Base-by-base conservation (phyloP, 805 yeast species). In the Monosporozyma unispora region DNA sequence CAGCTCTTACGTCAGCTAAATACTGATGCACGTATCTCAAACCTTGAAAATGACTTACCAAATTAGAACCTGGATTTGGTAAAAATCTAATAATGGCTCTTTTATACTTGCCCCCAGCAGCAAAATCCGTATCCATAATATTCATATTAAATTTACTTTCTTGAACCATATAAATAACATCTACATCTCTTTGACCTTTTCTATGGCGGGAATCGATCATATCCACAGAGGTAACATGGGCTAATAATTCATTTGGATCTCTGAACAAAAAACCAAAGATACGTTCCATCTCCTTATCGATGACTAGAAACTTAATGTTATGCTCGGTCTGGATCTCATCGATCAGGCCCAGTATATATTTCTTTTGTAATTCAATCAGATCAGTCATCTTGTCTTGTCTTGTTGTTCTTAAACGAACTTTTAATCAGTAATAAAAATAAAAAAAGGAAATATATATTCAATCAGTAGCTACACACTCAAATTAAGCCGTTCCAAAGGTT, bases 131-230 rank as follows among this genome's bases (percentile, higher is more conserved):
- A 45, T 80, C 66, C 19, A 93, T 73, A 66, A 98, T 90, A 50
- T 82, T 83, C 50, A 88, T 68, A 37, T 83, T 78, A 68, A 78
- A 87, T 33, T 70, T 67, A 4, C 80, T 67, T 0, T 95, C 89
- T 46, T 84, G 86, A 16, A 88, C 66, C 25, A 93, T 69, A 66
- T 93, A 93, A 9, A 93, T 70, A 6, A 89, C 97, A 55, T 84
- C 91, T 43, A 87, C 73, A 18, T 81, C 79, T 2, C 77, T 66
- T 63, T 81, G 82, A 16, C 80, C 75, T 41, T 77, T 76, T 54
- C 95, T 74, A 40, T 69, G 70, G 3, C 57, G 52, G 23, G 76
- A 71, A 55, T 84, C 91, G 18, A 87, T 70, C 52, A 70, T 66
- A 58, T 82, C 89, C 16, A 86, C 73, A 12, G 87, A 81, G 2